Percentiles rank a stretch among this genome's conserved stretches.
These are phyloP conservation scores for Xanthoceras sorbifolium DNA, from an alignment of 345 rosid species.

Conservation along the genomic window DNA sequence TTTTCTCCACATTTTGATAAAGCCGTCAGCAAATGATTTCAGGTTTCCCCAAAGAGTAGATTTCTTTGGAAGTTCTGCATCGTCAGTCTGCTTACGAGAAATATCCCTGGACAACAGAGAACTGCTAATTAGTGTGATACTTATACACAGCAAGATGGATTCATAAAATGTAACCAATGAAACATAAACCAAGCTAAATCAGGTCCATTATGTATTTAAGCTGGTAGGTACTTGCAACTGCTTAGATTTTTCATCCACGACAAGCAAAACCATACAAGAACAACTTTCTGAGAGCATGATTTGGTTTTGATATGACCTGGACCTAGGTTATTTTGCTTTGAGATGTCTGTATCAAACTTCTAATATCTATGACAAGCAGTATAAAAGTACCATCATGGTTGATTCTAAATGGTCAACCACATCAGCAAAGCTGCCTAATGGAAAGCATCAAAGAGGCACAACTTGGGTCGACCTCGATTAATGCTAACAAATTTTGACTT, in stretches of 20 bases:
- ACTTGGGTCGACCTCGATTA: not conserved
- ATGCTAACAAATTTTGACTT: not conserved
- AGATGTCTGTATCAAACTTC: not conserved
- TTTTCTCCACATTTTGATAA: conserved; percentile 43
- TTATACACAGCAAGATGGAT: not conserved
- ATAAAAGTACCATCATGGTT: not conserved
- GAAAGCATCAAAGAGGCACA: not conserved
- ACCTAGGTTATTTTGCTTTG: not conserved
- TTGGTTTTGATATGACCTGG: not conserved
- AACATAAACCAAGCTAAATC: conserved; percentile 6
- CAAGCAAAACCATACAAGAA: not conserved
- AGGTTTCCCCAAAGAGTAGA: conserved; percentile 43
- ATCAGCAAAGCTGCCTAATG: not conserved
- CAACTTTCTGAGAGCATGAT: not conserved
- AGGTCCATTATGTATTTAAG: not conserved
- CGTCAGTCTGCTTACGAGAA: not conserved
- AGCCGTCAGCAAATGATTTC: conserved; percentile 41
- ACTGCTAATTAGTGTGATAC: not conserved
- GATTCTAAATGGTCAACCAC: not conserved
- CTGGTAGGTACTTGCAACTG: not conserved
- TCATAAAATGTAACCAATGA: not conserved
- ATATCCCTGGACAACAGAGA: conserved; percentile 6
- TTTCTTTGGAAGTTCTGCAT: conserved; percentile 22
- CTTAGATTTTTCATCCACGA: not conserved
- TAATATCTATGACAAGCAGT: not conserved